A percentile compares a stretch with the other conserved stretches of the same genome.
Conservation (phyloP, 1,139 yeast genomes). For the Saccharomyces hybrid region DNA sequence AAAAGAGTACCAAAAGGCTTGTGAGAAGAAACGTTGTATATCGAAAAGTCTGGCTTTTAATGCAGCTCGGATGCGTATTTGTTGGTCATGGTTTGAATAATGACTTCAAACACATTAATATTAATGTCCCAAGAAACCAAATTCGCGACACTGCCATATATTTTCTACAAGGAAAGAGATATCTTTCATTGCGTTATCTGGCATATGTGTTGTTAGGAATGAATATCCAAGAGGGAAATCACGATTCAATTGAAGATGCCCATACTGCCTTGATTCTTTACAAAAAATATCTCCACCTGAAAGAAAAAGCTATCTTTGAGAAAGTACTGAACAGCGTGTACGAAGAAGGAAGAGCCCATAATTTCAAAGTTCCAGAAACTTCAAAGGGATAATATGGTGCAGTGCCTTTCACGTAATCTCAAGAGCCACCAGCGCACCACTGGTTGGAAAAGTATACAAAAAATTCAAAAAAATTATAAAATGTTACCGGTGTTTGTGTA, state of each 20-base stretch:
- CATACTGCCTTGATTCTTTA: slow-evolving; percentile 73
- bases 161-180: slow-evolving; percentile 64
- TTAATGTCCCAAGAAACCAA: slow-evolving; percentile 76
- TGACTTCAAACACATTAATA: slow-evolving; percentile 88
- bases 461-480: background rate
- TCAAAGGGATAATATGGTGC: background rate
- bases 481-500: background rate
- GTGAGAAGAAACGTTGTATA: slow-evolving; percentile 82
- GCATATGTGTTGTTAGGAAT: slow-evolving; percentile 71
- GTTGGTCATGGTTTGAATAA: slow-evolving; percentile 91
- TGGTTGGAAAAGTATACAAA: background rate
- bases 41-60: slow-evolving; percentile 76
- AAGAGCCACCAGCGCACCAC: background rate
- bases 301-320: slow-evolving; percentile 52
- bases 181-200: slow-evolving; percentile 77
- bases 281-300: slow-evolving; percentile 59
- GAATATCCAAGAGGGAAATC: slow-evolving; percentile 85
- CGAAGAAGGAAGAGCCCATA: slow-evolving; percentile 59
- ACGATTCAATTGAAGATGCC: slow-evolving; percentile 96
- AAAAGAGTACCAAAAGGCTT: slow-evolving; percentile 54
- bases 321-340: slow-evolving; percentile 57
- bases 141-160: slow-evolving; percentile 85
- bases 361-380: slow-evolving; percentile 48
- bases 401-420: background rate
- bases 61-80: slow-evolving; percentile 83